phyloP scores from a whole-genome alignment of 73 alveolate genomes.

The Paramecium sexaurelia region DNA sequence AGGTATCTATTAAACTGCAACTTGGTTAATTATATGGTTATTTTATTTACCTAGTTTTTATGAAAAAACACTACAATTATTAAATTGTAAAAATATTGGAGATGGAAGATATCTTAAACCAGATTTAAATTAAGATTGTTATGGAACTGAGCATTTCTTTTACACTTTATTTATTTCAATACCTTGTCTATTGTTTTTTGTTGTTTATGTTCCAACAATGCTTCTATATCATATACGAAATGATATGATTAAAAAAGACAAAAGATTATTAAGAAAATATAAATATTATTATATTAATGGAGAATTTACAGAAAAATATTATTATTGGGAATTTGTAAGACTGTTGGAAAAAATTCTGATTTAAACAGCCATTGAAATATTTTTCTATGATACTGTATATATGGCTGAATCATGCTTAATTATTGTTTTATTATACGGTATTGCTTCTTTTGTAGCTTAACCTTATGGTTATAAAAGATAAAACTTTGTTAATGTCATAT shows the following conservation, averaged over 20 bases:
- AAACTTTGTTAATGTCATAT: conserved; percentile 7
- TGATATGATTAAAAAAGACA: neutral
- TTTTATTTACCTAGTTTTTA: conserved; percentile 30
- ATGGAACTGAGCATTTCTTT: conserved; percentile 39
- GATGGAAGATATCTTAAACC: conserved; percentile 16
- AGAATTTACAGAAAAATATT: conserved; percentile 32
- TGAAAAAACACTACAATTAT: neutral
- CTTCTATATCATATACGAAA: neutral
- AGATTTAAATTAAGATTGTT: conserved; percentile 30
- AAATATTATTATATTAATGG: conserved; percentile 51
- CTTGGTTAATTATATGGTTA: conserved; percentile 30
- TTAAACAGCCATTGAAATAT: conserved; percentile 16
- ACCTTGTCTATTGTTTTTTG: conserved; percentile 22
- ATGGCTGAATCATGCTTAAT: conserved; percentile 50
- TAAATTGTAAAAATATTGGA: conserved; percentile 36
- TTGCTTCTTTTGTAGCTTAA: neutral
- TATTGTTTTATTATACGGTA: conserved; percentile 3
- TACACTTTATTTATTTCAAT: neutral
- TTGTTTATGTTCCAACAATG: conserved; percentile 23
- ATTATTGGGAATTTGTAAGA: conserved; percentile 55
- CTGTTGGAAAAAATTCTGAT: neutral
- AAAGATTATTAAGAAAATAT: conserved; percentile 15
- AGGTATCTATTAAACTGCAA: neutral
- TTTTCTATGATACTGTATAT: neutral
- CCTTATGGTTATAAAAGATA: conserved; percentile 49